A percentile compares a stretch with the other conserved stretches of the same genome.
Evolutionary conservation across 192 early-diverging fungal genomes (phyloP).

Genomic region (Entophlyctis luteolus): DNA sequence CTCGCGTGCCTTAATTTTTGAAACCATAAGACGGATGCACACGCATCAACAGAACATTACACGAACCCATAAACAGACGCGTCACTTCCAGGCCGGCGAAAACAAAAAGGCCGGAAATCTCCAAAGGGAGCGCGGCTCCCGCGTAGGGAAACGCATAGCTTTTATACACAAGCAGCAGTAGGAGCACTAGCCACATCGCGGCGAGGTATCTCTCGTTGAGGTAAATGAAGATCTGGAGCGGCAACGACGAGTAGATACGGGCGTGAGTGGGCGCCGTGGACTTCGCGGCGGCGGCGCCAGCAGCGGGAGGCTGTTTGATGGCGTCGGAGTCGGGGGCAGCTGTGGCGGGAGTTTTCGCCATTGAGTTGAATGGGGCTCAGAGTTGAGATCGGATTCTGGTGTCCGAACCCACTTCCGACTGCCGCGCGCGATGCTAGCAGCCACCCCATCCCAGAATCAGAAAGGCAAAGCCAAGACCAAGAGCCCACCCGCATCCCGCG

Average conservation of each 20-base stretch:
- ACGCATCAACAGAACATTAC: not conserved
- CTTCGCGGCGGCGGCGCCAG: too few relatives aligned
- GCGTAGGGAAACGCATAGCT: slow-evolving; percentile 32
- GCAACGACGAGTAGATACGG: slow-evolving; percentile 35
- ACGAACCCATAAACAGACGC: slow-evolving; percentile 33
- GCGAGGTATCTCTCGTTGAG: slow-evolving; percentile 31
- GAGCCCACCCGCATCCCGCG: too few relatives aligned
- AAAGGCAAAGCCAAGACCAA: too few relatives aligned
- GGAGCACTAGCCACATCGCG: slow-evolving; percentile 28
- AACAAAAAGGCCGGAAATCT: slow-evolving; percentile 29
- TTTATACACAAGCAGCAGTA: slow-evolving; percentile 37
- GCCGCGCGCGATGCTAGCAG: too few relatives aligned
- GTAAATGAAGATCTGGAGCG: slow-evolving; percentile 39
- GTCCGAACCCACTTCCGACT: too few relatives aligned
- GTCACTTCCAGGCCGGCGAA: slow-evolving; percentile 26
- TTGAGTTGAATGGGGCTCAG: too few relatives aligned
- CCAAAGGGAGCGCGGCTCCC: slow-evolving; percentile 21
- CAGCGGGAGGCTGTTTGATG: too few relatives aligned
- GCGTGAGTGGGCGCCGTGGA: too few relatives aligned
- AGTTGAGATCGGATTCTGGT: too few relatives aligned
- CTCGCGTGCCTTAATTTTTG: slow-evolving; percentile 10
- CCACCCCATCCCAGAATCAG: too few relatives aligned
- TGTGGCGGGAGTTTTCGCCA: too few relatives aligned
- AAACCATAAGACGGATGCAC: not conserved
- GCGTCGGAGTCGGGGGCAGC: too few relatives aligned